These are phyloP conservation scores for Naganishia onofrii DNA, from an alignment of 768 basidiomycete genomes.

Conservation along the genomic window DNA sequence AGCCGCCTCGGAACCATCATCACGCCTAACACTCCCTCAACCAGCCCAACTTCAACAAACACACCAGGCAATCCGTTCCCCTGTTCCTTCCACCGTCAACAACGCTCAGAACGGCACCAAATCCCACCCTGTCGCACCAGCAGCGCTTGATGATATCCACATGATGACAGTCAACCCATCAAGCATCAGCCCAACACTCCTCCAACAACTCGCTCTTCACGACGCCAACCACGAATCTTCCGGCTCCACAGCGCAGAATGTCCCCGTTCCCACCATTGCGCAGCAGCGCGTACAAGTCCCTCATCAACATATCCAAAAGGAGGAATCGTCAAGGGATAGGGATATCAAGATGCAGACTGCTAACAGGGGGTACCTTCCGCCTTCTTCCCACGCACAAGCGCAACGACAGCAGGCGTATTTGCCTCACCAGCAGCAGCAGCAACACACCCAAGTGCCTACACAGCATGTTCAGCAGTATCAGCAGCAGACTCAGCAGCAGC, in stretches of 20 bases:
- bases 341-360: constrained; percentile 50
- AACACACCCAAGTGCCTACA: neutral
- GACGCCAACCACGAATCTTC: constrained; percentile 42
- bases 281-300: constrained; percentile 31
- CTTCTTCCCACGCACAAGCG: constrained; percentile 14
- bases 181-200: constrained; percentile 44
- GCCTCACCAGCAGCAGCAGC: constrained; percentile 13
- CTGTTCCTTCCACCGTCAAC: constrained; percentile 9
- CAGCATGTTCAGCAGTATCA: constrained; percentile 15
- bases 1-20: constrained; percentile 37
- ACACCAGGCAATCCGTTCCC: constrained; percentile 21
- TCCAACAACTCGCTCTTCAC: constrained; percentile 41
- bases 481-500: constrained; percentile 3
- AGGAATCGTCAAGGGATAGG: constrained; percentile 31
- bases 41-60: constrained; percentile 13
- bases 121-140: neutral
- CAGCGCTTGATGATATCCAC: constrained; percentile 59
- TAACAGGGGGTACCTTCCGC: constrained; percentile 17
- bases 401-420: constrained; percentile 24
- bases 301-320: neutral
- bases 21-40: constrained; percentile 7
- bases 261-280: constrained; percentile 26
- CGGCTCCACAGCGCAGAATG: constrained; percentile 22
- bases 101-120: constrained; percentile 24
- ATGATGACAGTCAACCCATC: constrained; percentile 71